A percentile compares a stretch with the other conserved stretches of the same genome.
phyloP scores from a whole-genome alignment of 2,329 filamentous ascomycete species.

The Fusarium sp. region DNA sequence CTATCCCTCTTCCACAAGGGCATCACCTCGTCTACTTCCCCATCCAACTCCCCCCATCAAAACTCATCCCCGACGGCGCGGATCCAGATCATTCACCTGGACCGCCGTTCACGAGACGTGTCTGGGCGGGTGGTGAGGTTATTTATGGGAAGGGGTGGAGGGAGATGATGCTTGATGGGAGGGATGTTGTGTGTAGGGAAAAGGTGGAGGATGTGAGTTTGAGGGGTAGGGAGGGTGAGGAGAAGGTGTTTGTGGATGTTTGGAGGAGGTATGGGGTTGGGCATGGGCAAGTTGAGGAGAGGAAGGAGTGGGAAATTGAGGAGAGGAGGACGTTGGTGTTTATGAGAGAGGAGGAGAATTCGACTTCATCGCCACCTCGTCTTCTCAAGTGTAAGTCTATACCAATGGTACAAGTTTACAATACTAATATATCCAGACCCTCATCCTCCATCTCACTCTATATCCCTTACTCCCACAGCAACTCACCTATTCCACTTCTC shows the following conservation, averaged over 20 bases:
- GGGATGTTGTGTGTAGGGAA: conserved; percentile 59
- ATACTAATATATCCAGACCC: conserved; percentile 43
- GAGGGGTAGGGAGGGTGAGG: conserved; percentile 46
- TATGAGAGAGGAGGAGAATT: conserved; percentile 52
- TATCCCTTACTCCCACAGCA: conserved; percentile 73
- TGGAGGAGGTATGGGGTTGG: conserved; percentile 57
- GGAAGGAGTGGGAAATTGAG: conserved; percentile 49
- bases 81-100: conserved; percentile 84
- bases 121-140: conserved; percentile 90
- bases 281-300: conserved; percentile 29
- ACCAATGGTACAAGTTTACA: not conserved
- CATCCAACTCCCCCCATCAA: conserved; percentile 68
- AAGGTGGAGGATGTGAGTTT: conserved; percentile 54
- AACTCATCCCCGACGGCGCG: conserved; percentile 84
- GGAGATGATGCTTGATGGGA: conserved; percentile 53
- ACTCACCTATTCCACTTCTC: conserved; percentile 89
- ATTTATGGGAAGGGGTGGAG: conserved; percentile 57
- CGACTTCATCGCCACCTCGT: conserved; percentile 22
- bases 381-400: conserved; percentile 45
- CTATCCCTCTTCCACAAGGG: conserved; percentile 66
- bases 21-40: conserved; percentile 93
- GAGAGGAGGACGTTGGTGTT: conserved; percentile 67
- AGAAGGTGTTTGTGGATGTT: conserved; percentile 66
- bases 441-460: conserved; percentile 50
- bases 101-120: conserved; percentile 75